These are phyloP conservation scores for Graphilbum ipis-grandicollis DNA, from an alignment of 2,329 filamentous ascomycete genomes.

Conservation along the genomic window DNA sequence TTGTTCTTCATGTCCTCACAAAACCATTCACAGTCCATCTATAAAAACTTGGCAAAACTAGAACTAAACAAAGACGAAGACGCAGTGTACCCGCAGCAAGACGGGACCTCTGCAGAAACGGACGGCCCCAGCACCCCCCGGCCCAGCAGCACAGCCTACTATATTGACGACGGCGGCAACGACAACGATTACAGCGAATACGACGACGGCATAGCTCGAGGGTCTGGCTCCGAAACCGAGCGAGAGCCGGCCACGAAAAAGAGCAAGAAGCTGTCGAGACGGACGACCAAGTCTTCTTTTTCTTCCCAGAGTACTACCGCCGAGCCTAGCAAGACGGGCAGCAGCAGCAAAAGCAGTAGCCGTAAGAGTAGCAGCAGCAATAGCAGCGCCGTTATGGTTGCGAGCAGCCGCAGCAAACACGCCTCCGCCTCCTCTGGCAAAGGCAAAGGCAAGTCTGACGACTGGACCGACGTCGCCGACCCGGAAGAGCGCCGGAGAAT, in stretches of 20 bases:
- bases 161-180: too few species aligned
- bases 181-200: too few species aligned
- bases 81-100: neutral
- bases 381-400: neutral
- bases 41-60: neutral
- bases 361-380: constrained; percentile 11
- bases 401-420: constrained; percentile 5
- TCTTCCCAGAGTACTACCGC: too few species aligned
- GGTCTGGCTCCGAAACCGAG: constrained; percentile 16
- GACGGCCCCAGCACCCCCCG: constrained; percentile 2
- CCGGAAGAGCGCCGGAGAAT: constrained; percentile 56
- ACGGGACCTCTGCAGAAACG: neutral
- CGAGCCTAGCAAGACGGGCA: neutral
- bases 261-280: constrained; percentile 3
- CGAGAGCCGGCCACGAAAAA: constrained; percentile 1
- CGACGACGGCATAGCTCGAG: too few species aligned
- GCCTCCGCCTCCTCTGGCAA: constrained; percentile 16
- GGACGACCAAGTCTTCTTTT: too few species aligned
- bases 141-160: neutral
- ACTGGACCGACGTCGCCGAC: constrained; percentile 55
- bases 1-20: constrained; percentile 6
- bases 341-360: neutral
- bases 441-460: constrained; percentile 33
- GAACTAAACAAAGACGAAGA: too few species aligned
- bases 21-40: constrained; percentile 1